A percentile compares a stretch with the other conserved stretches of the same genome.
phyloP scores from a whole-genome alignment of 768 basidiomycete species.

The Tylopilus felleus region DNA sequence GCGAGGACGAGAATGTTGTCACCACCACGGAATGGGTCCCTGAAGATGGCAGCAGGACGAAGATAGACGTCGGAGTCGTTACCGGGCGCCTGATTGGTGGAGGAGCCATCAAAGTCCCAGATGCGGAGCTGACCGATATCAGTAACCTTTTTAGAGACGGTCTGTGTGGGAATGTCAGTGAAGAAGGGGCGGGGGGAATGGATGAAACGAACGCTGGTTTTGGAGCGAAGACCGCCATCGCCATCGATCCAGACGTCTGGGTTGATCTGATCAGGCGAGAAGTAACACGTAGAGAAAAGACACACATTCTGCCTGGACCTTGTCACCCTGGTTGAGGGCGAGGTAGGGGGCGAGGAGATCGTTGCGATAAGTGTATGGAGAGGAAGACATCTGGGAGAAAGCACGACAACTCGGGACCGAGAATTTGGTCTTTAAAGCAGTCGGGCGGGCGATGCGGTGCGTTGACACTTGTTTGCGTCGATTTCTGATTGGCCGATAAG shows the following conservation, averaged over 20 bases:
- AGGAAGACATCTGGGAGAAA: constrained; percentile 21
- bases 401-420: background rate
- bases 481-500: constrained; percentile 33
- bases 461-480: constrained; percentile 26
- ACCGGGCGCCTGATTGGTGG: constrained; percentile 96
- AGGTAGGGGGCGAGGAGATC: constrained; percentile 90
- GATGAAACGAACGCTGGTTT: constrained; percentile 76
- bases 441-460: constrained; percentile 9
- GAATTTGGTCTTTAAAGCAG: constrained; percentile 26
- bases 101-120: constrained; percentile 99
- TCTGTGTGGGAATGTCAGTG: constrained; percentile 44
- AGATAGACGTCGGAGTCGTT: constrained; percentile 97
- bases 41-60: constrained; percentile 95
- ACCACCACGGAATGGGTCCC: constrained; percentile 98
- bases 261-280: constrained; percentile 3
- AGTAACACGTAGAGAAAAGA: constrained; percentile 1
- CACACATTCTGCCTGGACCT: constrained; percentile 92
- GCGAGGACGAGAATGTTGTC: constrained; percentile 97
- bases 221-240: constrained; percentile 89
- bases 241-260: constrained; percentile 98
- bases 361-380: constrained; percentile 55
- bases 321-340: constrained; percentile 83
- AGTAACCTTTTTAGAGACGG: constrained; percentile 80
- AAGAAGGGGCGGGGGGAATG: background rate
- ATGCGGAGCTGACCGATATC: constrained; percentile 89